Percentiles rank a stretch among this genome's conserved stretches.
Conservation (phyloP, 768 basidiomycete genomes). For the Russula sp. region DNA sequence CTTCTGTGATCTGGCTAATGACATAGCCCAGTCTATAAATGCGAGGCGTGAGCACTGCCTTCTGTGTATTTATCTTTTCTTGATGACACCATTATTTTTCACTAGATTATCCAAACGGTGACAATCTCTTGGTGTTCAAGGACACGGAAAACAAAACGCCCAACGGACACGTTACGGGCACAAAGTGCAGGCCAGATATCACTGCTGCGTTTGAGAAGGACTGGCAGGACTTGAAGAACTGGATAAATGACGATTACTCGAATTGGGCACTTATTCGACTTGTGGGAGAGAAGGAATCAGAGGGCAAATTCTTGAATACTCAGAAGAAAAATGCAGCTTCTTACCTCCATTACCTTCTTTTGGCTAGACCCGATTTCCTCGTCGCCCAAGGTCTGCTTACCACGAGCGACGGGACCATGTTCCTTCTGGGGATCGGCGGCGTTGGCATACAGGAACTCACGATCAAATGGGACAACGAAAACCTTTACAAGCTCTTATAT, state of each 20-base stretch:
- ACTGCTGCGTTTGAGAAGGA: not conserved
- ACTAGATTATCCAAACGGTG: no score
- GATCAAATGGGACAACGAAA: not conserved
- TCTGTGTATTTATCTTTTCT: not conserved
- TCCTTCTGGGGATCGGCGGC: not conserved
- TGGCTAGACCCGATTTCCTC: not conserved
- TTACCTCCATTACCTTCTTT: not conserved
- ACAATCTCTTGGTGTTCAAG: not conserved
- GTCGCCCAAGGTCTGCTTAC: slow-evolving; percentile 3
- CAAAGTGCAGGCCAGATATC: slow-evolving; percentile 3
- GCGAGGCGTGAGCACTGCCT: no score
- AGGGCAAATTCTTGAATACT: not conserved
- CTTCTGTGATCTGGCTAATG: no score
- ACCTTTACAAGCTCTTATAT: not conserved
- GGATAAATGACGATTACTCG: not conserved
- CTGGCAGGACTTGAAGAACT: no score
- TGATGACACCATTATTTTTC: no score
- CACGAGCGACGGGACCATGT: not conserved
- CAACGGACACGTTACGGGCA: not conserved
- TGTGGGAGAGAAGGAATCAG: not conserved
- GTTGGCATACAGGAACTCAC: not conserved
- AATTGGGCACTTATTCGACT: not conserved
- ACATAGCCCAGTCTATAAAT: no score
- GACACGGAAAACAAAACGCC: not conserved
- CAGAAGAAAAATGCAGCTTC: not conserved